phyloP scores from a whole-genome alignment of 768 basidiomycete genomes.

The Strobilomyces dryophilus region DNA sequence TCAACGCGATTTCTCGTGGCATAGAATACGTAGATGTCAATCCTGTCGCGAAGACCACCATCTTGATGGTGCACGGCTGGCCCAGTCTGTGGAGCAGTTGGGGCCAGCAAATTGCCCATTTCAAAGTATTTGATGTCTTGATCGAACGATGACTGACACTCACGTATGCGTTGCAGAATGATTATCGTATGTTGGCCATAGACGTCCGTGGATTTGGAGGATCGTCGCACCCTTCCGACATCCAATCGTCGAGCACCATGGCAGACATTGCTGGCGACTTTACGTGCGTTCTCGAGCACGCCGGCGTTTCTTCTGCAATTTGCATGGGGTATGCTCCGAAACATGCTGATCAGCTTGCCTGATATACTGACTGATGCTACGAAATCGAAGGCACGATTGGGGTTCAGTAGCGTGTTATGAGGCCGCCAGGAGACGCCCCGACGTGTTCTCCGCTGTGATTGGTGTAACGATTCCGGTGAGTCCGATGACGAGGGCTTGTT shows the following conservation, averaged over 20 bases:
- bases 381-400: conserved; percentile 65
- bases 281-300: conserved; percentile 55
- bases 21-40: conserved; percentile 62
- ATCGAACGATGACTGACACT: background rate
- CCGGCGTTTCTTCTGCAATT: conserved; percentile 43
- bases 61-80: conserved; percentile 78
- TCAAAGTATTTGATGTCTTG: conserved; percentile 40
- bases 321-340: conserved; percentile 54
- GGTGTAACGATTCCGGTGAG: conserved; percentile 60
- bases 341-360: background rate
- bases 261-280: conserved; percentile 61
- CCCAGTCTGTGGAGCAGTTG: conserved; percentile 74
- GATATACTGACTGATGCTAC: background rate
- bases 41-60: conserved; percentile 42
- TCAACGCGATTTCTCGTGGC: background rate
- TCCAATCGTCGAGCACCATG: conserved; percentile 53
- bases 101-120: conserved; percentile 66
- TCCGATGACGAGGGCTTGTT: background rate
- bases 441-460: conserved; percentile 55
- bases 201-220: conserved; percentile 69
- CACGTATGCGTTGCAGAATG: conserved; percentile 35
- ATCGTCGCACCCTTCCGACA: conserved; percentile 63
- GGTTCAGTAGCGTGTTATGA: conserved; percentile 66
- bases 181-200: conserved; percentile 59
- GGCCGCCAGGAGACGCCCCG: conserved; percentile 63